Base-by-base conservation (phyloP, 106 monocot species). In the Alisma plantagoaquatica region DNA sequence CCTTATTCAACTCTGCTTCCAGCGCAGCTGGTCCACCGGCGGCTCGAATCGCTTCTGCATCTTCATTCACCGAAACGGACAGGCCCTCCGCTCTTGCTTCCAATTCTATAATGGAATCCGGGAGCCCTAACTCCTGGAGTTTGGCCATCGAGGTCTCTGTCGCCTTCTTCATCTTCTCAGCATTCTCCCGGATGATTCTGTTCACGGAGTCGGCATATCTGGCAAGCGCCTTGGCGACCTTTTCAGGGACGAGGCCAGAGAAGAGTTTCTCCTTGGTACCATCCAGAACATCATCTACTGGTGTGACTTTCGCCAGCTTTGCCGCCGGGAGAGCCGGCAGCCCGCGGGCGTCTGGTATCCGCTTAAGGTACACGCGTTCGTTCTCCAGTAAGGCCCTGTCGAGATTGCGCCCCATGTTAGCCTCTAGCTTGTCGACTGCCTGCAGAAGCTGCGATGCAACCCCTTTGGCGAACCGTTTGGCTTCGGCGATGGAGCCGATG, bases 141-240 rank as follows among this genome's bases (percentile, higher is more conserved):
- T 67, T 78, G 21, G 78, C 78, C 53, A 70, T 84, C 27, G 78
- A 68, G 3, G 75, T 61, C 64, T 84, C 78, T 56, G 71, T 84
- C 28, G 57, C 68, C 57, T 75, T 74, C 51, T 78, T 78, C 63
- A 84, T 41, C 56, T 69, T 78, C 31, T 85, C 78, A 31, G 78
- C 78, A 42, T 84, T 74, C 25, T 53, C 69, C 27, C 68, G 21
- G 21, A 84, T 75, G 29, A 78, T 75, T 8, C 59, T 61, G 57
- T 84, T 73, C 32, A 75, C 78, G 78, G 78, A 78, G 42, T 84
- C 78, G 4, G 68, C 78, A 56, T 84, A 84, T 60, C 59, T 71
- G 9, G 78, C 74, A 18, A 78, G 67, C 9, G 61, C 74, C 47
- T 75, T 78, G 18, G 75, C 56, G 56, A 70, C 78, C 28, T 56